Conservation (phyloP, 176 grass and related monocot genomes). For the maize (Zea mays) region DNA sequence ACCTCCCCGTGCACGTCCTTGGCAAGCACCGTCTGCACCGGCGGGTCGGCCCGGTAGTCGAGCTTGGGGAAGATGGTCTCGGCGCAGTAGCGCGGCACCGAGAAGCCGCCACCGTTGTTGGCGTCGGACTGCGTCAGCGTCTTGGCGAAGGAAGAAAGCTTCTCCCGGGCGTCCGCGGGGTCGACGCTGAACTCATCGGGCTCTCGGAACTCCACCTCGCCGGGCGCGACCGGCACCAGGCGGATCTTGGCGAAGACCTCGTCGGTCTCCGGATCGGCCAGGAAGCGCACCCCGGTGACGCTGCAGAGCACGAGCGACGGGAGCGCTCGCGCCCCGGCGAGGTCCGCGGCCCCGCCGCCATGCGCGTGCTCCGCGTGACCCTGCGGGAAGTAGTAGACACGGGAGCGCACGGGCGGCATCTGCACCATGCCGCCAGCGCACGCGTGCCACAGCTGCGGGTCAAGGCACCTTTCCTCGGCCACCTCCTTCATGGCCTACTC, state of each 20-base stretch:
- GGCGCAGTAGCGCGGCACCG: conserved; percentile 70
- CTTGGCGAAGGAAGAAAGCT: conserved; percentile 53
- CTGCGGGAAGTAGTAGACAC: conserved; percentile 91
- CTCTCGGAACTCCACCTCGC: conserved; percentile 28
- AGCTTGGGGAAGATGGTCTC: conserved; percentile 73
- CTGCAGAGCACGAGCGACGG: conserved; percentile 56
- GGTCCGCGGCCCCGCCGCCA: conserved; percentile 27
- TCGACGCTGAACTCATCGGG: conserved; percentile 24
- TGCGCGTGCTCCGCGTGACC: conserved; percentile 91
- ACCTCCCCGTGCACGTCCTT: conserved; percentile 63
- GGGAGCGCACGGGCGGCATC: conserved; percentile 58
- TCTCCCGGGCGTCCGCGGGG: conserved; percentile 18
- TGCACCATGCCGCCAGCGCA: conserved; percentile 90
- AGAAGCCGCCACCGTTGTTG: conserved; percentile 76
- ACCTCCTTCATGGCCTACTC: conserved; percentile 29
- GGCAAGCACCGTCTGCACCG: conserved; percentile 57
- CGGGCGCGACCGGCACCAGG: conserved; percentile 43
- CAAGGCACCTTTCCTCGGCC: conserved; percentile 54
- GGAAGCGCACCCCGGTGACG: conserved; percentile 60
- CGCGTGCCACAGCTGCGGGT: conserved; percentile 87
- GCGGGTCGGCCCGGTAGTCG: conserved; percentile 54
- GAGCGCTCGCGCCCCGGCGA: conserved; percentile 35
- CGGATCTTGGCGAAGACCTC: conserved; percentile 78
- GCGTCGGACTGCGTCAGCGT: conserved; percentile 67
- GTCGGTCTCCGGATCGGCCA: conserved; percentile 76